Evolutionary conservation across 129 eudicot species (phyloP).

Genomic region (Chrysanthemum seticuspe): DNA sequence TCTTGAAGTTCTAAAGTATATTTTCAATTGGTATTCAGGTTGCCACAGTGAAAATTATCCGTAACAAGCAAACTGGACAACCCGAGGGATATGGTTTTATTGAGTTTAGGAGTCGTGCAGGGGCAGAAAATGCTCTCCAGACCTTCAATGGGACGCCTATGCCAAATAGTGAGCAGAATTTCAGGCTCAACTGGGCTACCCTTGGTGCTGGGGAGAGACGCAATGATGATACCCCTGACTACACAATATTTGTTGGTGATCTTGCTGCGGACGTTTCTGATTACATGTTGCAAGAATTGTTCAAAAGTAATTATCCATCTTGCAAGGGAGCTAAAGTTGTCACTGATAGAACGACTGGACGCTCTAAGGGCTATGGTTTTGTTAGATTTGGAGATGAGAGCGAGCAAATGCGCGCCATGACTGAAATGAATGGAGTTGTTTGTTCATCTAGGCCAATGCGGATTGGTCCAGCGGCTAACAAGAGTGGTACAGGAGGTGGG

Average conservation of each 20-base stretch:
- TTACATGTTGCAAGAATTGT: slow-evolving; percentile 74
- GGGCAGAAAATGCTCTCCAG: slow-evolving; percentile 74
- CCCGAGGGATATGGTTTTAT: slow-evolving; percentile 94
- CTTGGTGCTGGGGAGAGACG: slow-evolving; percentile 90
- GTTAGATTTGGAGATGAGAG: slow-evolving; percentile 92
- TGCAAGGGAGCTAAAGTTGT: slow-evolving; percentile 95
- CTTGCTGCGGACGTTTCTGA: slow-evolving; percentile 92
- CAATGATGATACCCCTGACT: slow-evolving; percentile 74
- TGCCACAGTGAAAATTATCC: slow-evolving; percentile 61
- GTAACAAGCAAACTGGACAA: slow-evolving; percentile 81
- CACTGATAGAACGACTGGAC: slow-evolving; percentile 79
- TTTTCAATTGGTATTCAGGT: slow-evolving; percentile 44
- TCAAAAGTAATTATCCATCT: slow-evolving; percentile 60
- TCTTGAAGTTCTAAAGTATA: neutral
- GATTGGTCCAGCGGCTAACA: slow-evolving; percentile 91
- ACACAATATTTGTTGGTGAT: slow-evolving; percentile 91
- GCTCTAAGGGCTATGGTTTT: slow-evolving; percentile 96
- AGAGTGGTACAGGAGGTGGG: slow-evolving; percentile 55
- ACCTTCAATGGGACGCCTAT: slow-evolving; percentile 75
- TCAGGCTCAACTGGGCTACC: slow-evolving; percentile 86
- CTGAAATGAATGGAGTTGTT: slow-evolving; percentile 86
- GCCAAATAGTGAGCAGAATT: slow-evolving; percentile 73
- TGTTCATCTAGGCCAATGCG: slow-evolving; percentile 90
- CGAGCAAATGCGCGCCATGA: slow-evolving; percentile 95
- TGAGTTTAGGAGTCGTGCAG: slow-evolving; percentile 76